Evolutionary conservation across 345 rosid species (phyloP), one percentile per base, ranked within the genome.

Genomic region (Dipteronia sinensis): DNA sequence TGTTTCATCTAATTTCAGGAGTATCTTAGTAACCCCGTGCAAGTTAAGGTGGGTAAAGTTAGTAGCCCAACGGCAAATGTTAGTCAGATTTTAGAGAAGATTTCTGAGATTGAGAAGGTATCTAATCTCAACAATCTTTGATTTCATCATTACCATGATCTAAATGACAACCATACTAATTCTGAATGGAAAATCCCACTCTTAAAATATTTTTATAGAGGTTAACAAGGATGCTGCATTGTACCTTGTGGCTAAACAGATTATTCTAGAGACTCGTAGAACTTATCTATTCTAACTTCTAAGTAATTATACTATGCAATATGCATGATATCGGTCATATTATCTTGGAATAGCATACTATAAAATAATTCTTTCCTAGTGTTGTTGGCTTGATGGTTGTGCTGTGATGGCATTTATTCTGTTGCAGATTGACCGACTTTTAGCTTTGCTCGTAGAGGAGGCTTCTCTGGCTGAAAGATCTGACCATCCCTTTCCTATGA

Each of bases 51-150:
- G 76, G 87, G 87, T 65, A 82, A 85, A 82, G 85, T 82, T 51
- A 82, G 87, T 68, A 73, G 79, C 80, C 87, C 85, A 22, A 85
- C 87, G 38, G 85, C 87, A 51, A 85, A 82, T 55, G 87, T 85
- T 71, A 67, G 65, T 61, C 87, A 82, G 78, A 51, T 20, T 63
- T 67, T 82, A 58, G 61, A 71, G 71, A 85, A 74, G 76, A 79
- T 85, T 77, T 79, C 83, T 79, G 87, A 82, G 73, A 77, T 62
- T 74, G 87, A 82, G 77, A 85, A 85, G 85, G 87, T 85, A 82
- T 69, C 67, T 72, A 61, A 31, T 72, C 61, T 8, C 34, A 61
- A 49, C 49, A 20, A 11, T 11, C 16, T 11, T 15, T 67, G 46
- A 13, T 75, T 53, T 61, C 20, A 23, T 47, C 49, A 19, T 72